Base-by-base conservation (phyloP, 305 asterid genomes). In the Withania somnifera region DNA sequence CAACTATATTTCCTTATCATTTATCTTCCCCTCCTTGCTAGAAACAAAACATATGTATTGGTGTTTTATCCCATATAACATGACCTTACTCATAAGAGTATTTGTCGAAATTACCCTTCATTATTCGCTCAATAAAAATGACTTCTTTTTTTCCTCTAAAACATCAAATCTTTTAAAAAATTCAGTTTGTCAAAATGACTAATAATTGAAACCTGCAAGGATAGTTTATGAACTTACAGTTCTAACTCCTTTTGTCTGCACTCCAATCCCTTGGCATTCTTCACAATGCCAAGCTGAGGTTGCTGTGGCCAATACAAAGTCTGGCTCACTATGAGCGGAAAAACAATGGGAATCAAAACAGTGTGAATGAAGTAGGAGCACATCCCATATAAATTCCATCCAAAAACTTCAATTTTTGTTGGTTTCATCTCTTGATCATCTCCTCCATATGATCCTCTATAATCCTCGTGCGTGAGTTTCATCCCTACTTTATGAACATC, bases 351-450 rank as follows among this genome's bases (percentile, higher is more conserved):
- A 84, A 93, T 87, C 75, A 95, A 85, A 11, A 95, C 95, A 0
- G 97, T 89, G 20, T 89, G 97, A 68, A 93, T 90, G 60, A 93
- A 95, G 73, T 93, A 93, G 0, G 98, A 92, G 88, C 98, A 95
- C 26, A 92, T 81, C 15, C 90, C 98, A 84, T 95, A 92, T 84
- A 92, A 82, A 84, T 91, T 90, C 98, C 98, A 95, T 1, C 87
- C 84, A 66, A 91, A 42, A 64, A 90, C 88, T 84, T 93, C 98
- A 30, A 87, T 86, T 86, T 83, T 92, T 1, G 88, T 76, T 40
- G 98, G 98, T 85, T 87, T 68, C 36, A 4, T 93, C 19, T 87
- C 94, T 83, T 90, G 92, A 75, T 69, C 56, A 69, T 64, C 32
- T 47, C 58, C 92, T 28, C 69, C 94, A 85, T 84, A 15, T 38